Base-by-base conservation (phyloP, 352 stramenopile species). In the Phytophthora melonis region DNA sequence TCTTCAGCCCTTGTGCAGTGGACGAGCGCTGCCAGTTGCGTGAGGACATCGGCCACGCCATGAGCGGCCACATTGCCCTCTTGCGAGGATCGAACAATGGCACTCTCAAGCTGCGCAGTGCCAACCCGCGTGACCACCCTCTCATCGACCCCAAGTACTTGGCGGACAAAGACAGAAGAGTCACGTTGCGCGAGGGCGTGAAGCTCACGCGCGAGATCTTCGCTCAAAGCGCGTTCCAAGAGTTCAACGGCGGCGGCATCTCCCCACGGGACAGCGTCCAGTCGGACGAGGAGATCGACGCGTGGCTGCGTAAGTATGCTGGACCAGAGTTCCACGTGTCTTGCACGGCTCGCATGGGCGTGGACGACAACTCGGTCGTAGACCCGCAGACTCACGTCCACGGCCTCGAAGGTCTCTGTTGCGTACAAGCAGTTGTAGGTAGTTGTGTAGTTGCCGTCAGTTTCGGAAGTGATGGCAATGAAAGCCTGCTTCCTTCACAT, bases 111-210 rank as follows among this genome's bases (percentile, higher is more conserved):
- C 77, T 97, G 9, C 80, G 82, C 45, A 93, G 88, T 45, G 59
- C 70, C 14, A 86, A 97, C 68, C 86, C 88, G 1, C 85, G 84
- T 23, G 85, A 88, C 9, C 62, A 91, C 43, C 88, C 89, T 19
- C 74, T 92, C 49, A 91, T 97, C 53, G 80, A 97, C 59, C 91
- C 91, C 0, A 97, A 96, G 74, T 97, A 96, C 68, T 63, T 97
- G 27, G 86, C 73, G 43, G 93, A 88, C 8, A 64, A 84, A 52
- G 68, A 96, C 36, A 86, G 93, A 52, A 57, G 86, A 9, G 60
- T 86, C 19, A 88, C 96, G 41, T 82, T 97, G 47, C 87, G 89
- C 32, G 75, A 85, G 16, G 89, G 70, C 23, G 89, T 96, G 39
- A 82, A 87, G 3, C 66, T 95, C 8, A 93, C 86, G 25, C 87